Percentiles rank a stretch among this genome's conserved stretches.
Evolutionary conservation across 2,329 filamentous ascomycete genomes (phyloP).

Genomic region (Colletotrichum sp.): DNA sequence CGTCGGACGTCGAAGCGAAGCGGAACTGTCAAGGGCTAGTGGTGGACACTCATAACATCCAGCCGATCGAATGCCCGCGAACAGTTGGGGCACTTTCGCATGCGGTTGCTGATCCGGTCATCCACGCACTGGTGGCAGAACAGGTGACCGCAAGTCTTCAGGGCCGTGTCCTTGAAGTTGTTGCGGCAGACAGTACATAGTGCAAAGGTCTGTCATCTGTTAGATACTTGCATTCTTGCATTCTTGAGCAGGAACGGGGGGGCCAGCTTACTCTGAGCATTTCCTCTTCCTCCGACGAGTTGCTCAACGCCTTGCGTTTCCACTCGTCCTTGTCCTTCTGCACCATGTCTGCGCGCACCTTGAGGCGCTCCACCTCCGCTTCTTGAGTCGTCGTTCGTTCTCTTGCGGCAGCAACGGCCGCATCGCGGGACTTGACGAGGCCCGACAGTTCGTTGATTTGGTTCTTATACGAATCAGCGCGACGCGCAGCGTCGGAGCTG

Average conservation of each 20-base stretch:
- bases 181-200: slow-evolving; percentile 92
- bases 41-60: slow-evolving; percentile 81
- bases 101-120: slow-evolving; percentile 85
- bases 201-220: slow-evolving; percentile 38
- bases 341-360: slow-evolving; percentile 76
- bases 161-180: slow-evolving; percentile 91
- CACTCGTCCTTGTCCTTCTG: slow-evolving; percentile 85
- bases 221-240: slow-evolving; percentile 14
- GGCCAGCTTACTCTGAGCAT: slow-evolving; percentile 78
- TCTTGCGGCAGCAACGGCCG: slow-evolving; percentile 53
- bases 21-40: slow-evolving; percentile 26
- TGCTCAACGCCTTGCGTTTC: slow-evolving; percentile 82
- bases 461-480: slow-evolving; percentile 73
- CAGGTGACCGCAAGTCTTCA: slow-evolving; percentile 94
- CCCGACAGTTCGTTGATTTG: slow-evolving; percentile 81
- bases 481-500: slow-evolving; percentile 71
- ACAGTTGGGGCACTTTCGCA: slow-evolving; percentile 95
- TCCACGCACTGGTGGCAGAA: slow-evolving; percentile 94
- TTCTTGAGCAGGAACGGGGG: not conserved
- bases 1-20: not conserved
- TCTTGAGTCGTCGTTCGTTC: slow-evolving; percentile 69
- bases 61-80: slow-evolving; percentile 88
- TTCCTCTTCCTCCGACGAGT: slow-evolving; percentile 82
- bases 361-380: slow-evolving; percentile 80
- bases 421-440: slow-evolving; percentile 78